phyloP scores from a whole-genome alignment of 2,329 filamentous ascomycete species.

The Alternaria sp. region DNA sequence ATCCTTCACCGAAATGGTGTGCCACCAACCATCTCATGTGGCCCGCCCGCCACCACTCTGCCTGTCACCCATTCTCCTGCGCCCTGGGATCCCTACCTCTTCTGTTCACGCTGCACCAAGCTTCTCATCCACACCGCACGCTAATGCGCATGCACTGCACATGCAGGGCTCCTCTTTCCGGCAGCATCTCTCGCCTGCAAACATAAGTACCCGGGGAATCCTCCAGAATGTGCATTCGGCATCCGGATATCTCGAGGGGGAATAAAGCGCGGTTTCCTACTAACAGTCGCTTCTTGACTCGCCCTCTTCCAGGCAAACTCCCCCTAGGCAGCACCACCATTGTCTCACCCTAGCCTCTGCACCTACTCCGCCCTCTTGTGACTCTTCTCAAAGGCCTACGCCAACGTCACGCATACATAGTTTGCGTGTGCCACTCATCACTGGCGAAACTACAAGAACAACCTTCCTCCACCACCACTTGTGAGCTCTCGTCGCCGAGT shows the following conservation, averaged over 20 bases:
- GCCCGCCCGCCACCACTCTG: conserved; percentile 40
- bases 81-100: conserved; percentile 43
- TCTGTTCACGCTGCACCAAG: conserved; percentile 46
- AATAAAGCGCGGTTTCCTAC: conserved; percentile 25
- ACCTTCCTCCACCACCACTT: conserved; percentile 24
- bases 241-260: conserved; percentile 37
- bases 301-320: conserved; percentile 37
- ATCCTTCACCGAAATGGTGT: conserved; percentile 36
- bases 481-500: conserved; percentile 25
- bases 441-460: conserved; percentile 34
- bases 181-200: conserved; percentile 24
- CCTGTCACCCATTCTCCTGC: conserved; percentile 45
- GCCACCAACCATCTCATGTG: conserved; percentile 34
- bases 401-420: conserved; percentile 46
- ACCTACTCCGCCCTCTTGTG: conserved; percentile 44
- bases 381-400: conserved; percentile 38
- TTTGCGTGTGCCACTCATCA: conserved; percentile 22
- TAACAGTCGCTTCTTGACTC: conserved; percentile 29
- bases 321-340: conserved; percentile 39
- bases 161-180: conserved; percentile 31
- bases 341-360: conserved; percentile 38
- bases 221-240: conserved; percentile 28
- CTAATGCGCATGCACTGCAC: conserved; percentile 43
- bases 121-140: conserved; percentile 47
- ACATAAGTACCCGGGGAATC: conserved; percentile 45